phyloP scores from a whole-genome alignment of 2,329 filamentous ascomycete species.

The Chrysoporthe deuterocubensis region DNA sequence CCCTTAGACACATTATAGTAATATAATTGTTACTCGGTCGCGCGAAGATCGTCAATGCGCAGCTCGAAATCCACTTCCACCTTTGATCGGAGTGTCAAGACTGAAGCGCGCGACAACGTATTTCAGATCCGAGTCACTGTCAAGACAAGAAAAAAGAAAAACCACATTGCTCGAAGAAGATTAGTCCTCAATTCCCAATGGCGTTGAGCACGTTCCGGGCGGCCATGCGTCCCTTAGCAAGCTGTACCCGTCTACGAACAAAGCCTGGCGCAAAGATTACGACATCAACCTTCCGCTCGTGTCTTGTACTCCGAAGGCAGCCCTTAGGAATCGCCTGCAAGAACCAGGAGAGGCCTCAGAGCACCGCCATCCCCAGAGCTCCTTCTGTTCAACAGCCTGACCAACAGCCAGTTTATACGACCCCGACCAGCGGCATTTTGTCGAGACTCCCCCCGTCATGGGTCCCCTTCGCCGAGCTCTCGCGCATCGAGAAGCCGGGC shows the following conservation, averaged over 20 bases:
- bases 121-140: background rate
- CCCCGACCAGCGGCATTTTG: background rate
- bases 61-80: background rate
- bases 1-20: background rate
- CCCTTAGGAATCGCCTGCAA: background rate
- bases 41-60: background rate
- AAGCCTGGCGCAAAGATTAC: background rate
- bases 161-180: too few species aligned
- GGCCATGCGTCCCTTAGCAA: background rate
- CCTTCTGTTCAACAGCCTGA: background rate
- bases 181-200: background rate
- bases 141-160: background rate
- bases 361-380: background rate
- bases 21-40: background rate
- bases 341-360: background rate
- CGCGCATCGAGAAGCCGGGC: conserved; percentile 32
- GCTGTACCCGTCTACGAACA: background rate
- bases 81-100: background rate
- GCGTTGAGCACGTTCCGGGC: background rate
- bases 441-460: conserved; percentile 24
- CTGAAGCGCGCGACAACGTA: background rate
- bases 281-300: background rate
- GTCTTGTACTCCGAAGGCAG: background rate
- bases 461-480: conserved; percentile 32
- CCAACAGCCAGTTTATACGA: background rate